phyloP scores from a whole-genome alignment of 345 rosid species.

The Leavenworthia alabamica region DNA sequence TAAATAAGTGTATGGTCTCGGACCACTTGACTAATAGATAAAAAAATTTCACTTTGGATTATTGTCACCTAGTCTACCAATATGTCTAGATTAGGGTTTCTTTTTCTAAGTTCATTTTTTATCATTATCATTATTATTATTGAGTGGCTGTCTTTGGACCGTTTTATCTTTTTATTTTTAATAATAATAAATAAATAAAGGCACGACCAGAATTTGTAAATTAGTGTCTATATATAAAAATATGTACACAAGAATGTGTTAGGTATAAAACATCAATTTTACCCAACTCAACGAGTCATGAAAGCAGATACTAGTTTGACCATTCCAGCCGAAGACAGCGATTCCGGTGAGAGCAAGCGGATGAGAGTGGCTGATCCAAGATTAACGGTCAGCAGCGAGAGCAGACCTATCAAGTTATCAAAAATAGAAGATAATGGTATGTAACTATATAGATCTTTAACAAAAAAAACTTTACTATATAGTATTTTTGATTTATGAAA shows the following conservation, averaged over 20 bases:
- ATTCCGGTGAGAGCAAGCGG: constrained; percentile 4
- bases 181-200: too few relatives aligned
- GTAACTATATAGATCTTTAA: too few relatives aligned
- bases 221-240: too few relatives aligned
- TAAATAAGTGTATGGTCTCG: background rate
- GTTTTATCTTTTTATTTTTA: too few relatives aligned
- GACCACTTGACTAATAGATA: background rate
- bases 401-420: constrained; percentile 4
- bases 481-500: too few relatives aligned
- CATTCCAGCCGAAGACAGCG: background rate
- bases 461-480: too few relatives aligned
- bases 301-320: background rate
- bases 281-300: too few relatives aligned
- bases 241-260: too few relatives aligned
- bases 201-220: too few relatives aligned
- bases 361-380: background rate
- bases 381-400: background rate
- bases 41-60: background rate
- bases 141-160: constrained; percentile 1
- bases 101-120: too few relatives aligned
- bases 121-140: too few relatives aligned
- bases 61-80: background rate
- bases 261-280: too few relatives aligned
- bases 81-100: constrained; percentile 12
- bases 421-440: constrained; percentile 16